Base-by-base conservation (phyloP, 352 stramenopile genomes). In the Phytopythium helicoides region DNA sequence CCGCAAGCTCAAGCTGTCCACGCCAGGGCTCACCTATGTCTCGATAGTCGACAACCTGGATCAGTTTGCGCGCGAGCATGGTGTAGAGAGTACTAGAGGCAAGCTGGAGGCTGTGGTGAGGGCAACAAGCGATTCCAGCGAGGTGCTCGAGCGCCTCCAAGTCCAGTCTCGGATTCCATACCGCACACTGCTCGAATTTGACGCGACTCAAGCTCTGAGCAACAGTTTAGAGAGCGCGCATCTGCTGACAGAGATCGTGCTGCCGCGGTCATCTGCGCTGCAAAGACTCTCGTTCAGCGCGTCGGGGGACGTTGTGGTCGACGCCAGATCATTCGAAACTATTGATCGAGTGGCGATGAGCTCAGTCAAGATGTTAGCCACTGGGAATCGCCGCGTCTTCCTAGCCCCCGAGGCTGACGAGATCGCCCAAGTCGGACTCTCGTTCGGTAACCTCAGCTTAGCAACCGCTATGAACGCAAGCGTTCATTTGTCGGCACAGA, bases 11-110 rank as follows among this genome's bases (percentile, higher is more conserved):
- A 45, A 58, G 22, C 48, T 77, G 6, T 55, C 59, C 34, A 54
- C 52, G 3, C 58, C 68, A 22, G 71, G 71, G 6, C 54, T 65
- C 39, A 64, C 71, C 18, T 77, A 73, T 45, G 41, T 81, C 22
- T 71, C 71, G 14, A 56, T 72, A 19, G 71, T 70, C 33, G 48
- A 63, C 40, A 44, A 70, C 16, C 42, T 65, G 34, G 50, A 40
- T 18, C 28, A 31, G 39, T 46, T 56, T 35, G 41, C 36, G 41
- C 52, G 54, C 61, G 47, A 47, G 11, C 38, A 21, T n/a, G 49
- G 47, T 19, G 37, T 23, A 21, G 58, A 70, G n/a, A n/a, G n/a
- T 10, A 35, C 41, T 2, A 2, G 14, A 22, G 12, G 41, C 3
- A 21, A 57, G 21, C 61, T 69, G 3, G 49, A 58, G 11, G 57